Evolutionary conservation across 78 protist species (phyloP), one percentile per base, ranked within the genome.

Genomic region (Dictyostelium capitatum): DNA sequence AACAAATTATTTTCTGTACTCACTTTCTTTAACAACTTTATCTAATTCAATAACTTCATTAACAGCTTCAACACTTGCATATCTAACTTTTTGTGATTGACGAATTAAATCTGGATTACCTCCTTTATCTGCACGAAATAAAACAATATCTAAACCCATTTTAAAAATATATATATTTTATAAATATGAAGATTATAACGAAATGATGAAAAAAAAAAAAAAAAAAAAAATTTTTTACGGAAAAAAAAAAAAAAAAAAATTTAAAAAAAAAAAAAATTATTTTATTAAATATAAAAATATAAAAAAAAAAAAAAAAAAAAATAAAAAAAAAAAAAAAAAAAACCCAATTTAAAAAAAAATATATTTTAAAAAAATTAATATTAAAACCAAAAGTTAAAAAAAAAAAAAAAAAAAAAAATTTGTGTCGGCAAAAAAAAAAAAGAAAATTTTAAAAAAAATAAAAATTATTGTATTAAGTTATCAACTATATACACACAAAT

Each of bases 81-180:
- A 75, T 48, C 99, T 90, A 37, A 96, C 74, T 8, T 97, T 65
- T 97, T 98, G 99, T 54, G 98, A 97, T 95, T 98, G 98, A 15
- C 97, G 89, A 37, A 99, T 80, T n/a, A 75, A 10, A 17, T 98
- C 99, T 64, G 98, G 98, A 78, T 97, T 82, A 53, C 98, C 99
- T 32, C 97, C 98, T 85, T 93, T 75, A 6, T 82, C 96, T 15
- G 93, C 93, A 65, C 99, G 97, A 82, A 99, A 95, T 23, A 84
- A 64, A 30, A 51, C 53, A 80, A 99, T 97, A 87, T 99, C 99
- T 28, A 98, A 95, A 65, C 90, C 96, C 97, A 96, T 96, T 59
- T 79, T 91, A 6, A 20, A 32, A 50, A 72, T 47, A 32, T 51
- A 46, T 23, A 3, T 7, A 23, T 72, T 0, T 12, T 14, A 46